These are phyloP conservation scores for Voacanga thouarsii DNA, from an alignment of 257 asterid genomes.

Conservation along the genomic window DNA sequence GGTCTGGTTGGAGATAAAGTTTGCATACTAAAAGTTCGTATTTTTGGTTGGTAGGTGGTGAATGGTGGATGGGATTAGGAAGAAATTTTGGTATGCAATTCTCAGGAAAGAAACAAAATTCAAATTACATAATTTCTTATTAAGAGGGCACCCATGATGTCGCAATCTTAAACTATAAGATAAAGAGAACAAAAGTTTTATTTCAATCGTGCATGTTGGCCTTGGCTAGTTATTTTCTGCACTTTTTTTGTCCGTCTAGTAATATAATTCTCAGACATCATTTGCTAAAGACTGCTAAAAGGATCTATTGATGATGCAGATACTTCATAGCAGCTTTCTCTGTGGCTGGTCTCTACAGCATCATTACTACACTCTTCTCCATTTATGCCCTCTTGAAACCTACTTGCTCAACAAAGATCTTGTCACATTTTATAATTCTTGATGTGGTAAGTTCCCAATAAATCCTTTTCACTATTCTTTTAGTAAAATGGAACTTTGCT, in stretches of 20 bases:
- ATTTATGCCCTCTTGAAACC: constrained; percentile 35
- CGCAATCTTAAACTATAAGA: too few species aligned
- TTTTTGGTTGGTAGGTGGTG: not conserved
- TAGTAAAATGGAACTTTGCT: not conserved
- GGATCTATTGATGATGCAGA: constrained; percentile 27
- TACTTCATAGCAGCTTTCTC: constrained; percentile 44
- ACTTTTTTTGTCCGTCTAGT: not conserved
- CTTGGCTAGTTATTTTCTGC: not conserved
- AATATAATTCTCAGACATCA: too few species aligned
- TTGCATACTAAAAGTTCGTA: too few species aligned
- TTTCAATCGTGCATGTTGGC: not conserved
- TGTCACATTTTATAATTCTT: constrained; percentile 35
- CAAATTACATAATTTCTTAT: too few species aligned
- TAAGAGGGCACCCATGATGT: too few species aligned
- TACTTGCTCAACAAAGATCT: constrained; percentile 20
- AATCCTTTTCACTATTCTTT: not conserved
- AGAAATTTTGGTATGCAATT: not conserved
- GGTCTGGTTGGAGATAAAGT: too few species aligned
- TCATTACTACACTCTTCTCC: constrained; percentile 31
- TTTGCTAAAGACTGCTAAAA: not conserved
- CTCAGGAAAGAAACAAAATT: not conserved
- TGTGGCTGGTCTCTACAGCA: constrained; percentile 35
- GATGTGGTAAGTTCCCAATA: constrained; percentile 40
- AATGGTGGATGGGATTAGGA: not conserved
- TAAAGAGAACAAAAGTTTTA: not conserved